A percentile compares a stretch with the other conserved stretches of the same genome.
These are phyloP conservation scores for Trichophyton rubrum DNA, from an alignment of 2,329 filamentous ascomycete genomes.

Conservation along the genomic window DNA sequence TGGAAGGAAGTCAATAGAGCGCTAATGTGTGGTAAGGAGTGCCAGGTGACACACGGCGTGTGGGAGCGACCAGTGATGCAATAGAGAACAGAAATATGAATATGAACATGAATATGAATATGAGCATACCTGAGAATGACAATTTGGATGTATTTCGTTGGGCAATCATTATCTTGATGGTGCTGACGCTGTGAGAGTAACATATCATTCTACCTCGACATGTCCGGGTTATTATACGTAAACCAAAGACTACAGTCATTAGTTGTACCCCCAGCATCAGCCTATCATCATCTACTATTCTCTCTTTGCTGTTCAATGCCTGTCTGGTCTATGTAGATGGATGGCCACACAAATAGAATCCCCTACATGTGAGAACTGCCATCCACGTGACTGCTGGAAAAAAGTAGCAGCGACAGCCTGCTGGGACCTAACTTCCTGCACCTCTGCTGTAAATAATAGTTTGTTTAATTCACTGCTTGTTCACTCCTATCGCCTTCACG, in stretches of 20 bases:
- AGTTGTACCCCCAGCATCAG: too few relatives aligned
- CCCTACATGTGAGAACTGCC: not conserved
- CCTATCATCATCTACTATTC: too few relatives aligned
- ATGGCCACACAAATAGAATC: too few relatives aligned
- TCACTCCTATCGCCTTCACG: not conserved
- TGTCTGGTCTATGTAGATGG: too few relatives aligned
- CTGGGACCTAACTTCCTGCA: not conserved
- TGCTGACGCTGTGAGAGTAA: too few relatives aligned
- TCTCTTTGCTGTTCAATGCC: too few relatives aligned
- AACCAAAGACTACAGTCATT: too few relatives aligned
- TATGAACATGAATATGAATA: too few relatives aligned
- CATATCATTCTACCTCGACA: too few relatives aligned
- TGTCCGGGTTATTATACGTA: too few relatives aligned
- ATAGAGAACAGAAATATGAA: not conserved
- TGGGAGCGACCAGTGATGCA: not conserved
- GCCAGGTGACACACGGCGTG: not conserved
- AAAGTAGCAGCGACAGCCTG: not conserved
- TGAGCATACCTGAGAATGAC: not conserved
- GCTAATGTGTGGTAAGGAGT: not conserved
- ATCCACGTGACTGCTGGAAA: not conserved
- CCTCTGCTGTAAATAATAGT: not conserved
- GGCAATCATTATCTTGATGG: not conserved
- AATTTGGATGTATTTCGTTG: not conserved
- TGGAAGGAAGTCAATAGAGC: not conserved
- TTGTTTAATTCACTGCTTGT: not conserved